A percentile compares a stretch with the other conserved stretches of the same genome.
Evolutionary conservation across 2,329 filamentous ascomycete genomes (phyloP).

Genomic region (Coniochaeta hoffmannii): DNA sequence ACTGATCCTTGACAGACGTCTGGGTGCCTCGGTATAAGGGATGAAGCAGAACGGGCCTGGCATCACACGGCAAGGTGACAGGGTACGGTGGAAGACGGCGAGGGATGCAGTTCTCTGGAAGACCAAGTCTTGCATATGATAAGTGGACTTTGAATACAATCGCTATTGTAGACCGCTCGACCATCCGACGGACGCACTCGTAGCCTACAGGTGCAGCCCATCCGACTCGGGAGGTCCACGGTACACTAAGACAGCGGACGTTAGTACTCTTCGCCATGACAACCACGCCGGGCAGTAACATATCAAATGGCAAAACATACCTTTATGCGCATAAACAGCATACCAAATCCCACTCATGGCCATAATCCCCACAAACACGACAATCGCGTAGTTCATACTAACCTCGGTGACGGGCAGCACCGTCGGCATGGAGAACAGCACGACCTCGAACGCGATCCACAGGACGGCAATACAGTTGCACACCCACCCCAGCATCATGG

Average conservation of each 20-base stretch:
- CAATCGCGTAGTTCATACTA: constrained; percentile 49
- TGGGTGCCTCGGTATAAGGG: background rate
- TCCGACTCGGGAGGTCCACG: constrained; percentile 20
- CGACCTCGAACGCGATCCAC: constrained; percentile 45
- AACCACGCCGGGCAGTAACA: too few relatives aligned
- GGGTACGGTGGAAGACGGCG: background rate
- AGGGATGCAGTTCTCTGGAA: background rate
- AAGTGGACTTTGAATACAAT: background rate
- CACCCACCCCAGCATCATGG: constrained; percentile 29
- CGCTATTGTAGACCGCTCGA: background rate
- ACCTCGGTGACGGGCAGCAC: constrained; percentile 35
- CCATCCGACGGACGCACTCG: background rate
- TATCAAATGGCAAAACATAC: constrained; percentile 32
- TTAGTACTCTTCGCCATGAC: constrained; percentile 3
- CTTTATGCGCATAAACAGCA: constrained; percentile 39
- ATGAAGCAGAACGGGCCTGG: background rate
- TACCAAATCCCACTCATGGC: constrained; percentile 41
- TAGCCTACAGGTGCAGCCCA: constrained; percentile 7
- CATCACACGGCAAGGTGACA: background rate
- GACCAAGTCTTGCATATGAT: background rate
- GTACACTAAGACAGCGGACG: constrained; percentile 10
- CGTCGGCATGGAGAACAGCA: constrained; percentile 47
- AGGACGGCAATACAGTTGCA: constrained; percentile 37
- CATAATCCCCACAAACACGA: constrained; percentile 48
- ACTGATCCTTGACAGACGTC: background rate